Evolutionary conservation across 257 asterid genomes (phyloP).

Genomic region (Salvia miltiorrhiza): DNA sequence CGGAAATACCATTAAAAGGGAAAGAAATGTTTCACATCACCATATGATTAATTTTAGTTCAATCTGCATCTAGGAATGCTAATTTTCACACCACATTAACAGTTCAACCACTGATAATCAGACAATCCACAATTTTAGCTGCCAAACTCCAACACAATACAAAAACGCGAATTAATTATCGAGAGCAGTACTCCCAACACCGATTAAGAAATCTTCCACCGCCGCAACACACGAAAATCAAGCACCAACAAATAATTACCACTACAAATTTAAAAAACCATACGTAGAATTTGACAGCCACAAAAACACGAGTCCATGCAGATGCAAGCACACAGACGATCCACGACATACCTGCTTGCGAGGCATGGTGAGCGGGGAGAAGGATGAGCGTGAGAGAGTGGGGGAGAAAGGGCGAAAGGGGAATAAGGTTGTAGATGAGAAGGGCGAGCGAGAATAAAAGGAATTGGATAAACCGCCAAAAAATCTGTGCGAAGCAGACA

Average conservation of each 20-base stretch:
- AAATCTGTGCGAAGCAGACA: slow-evolving; percentile 47
- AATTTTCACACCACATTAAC: slow-evolving; percentile 6
- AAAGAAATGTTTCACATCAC: background rate
- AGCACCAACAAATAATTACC: background rate
- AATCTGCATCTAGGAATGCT: background rate
- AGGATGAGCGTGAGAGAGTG: slow-evolving; percentile 23
- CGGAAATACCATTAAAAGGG: background rate
- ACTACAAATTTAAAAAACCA: background rate
- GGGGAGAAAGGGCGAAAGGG: slow-evolving; percentile 17
- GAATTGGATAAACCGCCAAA: slow-evolving; percentile 24
- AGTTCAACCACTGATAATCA: background rate
- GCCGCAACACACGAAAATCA: background rate
- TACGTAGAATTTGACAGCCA: background rate
- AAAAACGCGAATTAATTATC: slow-evolving; percentile 7
- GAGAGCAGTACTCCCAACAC: background rate
- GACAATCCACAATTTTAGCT: background rate
- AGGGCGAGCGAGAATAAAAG: slow-evolving; percentile 16
- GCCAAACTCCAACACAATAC: background rate
- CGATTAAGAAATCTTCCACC: background rate
- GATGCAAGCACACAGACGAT: background rate
- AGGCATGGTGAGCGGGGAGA: slow-evolving; percentile 38
- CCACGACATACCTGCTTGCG: slow-evolving; percentile 48
- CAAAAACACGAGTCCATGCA: background rate
- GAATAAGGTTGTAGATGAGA: slow-evolving; percentile 24
- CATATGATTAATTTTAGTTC: background rate